Percentiles rank a stretch among this genome's conserved stretches.
Conservation (phyloP, 768 basidiomycete species). For the Crucibulum laeve region DNA sequence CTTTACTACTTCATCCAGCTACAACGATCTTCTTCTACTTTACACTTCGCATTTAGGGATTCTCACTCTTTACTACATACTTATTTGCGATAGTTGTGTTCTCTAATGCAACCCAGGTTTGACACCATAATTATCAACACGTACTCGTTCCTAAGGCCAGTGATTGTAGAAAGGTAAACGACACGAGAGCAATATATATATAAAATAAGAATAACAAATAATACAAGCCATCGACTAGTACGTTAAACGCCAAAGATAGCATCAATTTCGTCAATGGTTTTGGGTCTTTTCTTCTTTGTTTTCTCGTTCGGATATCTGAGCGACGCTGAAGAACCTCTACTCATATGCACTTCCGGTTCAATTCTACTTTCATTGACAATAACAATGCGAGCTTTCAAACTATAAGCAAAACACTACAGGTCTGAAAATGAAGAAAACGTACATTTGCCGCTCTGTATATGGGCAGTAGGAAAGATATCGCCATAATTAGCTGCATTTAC, state of each 20-base stretch:
- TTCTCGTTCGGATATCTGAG: conserved; percentile 2
- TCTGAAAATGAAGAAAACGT: no score
- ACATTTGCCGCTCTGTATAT: no score
- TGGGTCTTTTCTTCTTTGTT: conserved; percentile 34
- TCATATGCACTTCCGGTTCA: not conserved
- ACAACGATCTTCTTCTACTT: not conserved
- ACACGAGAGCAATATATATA: no score
- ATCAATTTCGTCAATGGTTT: conserved; percentile 57
- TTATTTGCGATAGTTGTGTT: conserved; percentile 1
- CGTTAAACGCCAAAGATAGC: conserved; percentile 52
- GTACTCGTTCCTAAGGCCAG: no score
- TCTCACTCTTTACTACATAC: not conserved
- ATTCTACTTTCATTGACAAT: not conserved
- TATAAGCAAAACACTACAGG: no score
- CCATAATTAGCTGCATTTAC: no score
- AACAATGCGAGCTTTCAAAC: no score
- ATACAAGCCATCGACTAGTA: conserved; percentile 8
- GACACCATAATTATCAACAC: not conserved
- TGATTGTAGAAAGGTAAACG: no score
- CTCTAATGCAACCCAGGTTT: conserved; percentile 1
- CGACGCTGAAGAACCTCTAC: not conserved
- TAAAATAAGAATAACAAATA: conserved; percentile 7
- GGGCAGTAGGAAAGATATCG: no score
- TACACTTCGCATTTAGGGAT: not conserved
- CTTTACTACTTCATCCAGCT: conserved; percentile 8